Percentiles rank a stretch among this genome's conserved stretches.
Conservation (phyloP, 208 protist genomes). For the Acanthamoeba castellanii region DNA sequence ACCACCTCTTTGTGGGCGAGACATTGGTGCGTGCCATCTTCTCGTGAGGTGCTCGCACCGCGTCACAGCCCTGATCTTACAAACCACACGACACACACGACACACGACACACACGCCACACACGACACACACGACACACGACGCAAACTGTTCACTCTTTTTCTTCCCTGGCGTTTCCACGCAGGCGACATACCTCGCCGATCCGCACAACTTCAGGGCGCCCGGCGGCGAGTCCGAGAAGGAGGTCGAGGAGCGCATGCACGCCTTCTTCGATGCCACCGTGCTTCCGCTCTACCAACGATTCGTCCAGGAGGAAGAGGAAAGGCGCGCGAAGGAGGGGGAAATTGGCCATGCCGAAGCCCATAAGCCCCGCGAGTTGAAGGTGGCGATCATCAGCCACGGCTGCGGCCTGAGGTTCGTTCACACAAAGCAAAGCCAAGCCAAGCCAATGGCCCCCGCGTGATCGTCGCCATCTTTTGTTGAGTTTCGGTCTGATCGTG, state of each 20-base stretch:
- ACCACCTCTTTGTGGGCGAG: background rate
- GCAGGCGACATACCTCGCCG: background rate
- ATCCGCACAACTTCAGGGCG: background rate
- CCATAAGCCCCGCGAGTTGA: background rate
- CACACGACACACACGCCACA: background rate
- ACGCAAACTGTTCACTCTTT: background rate
- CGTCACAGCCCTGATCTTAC: too few relatives aligned
- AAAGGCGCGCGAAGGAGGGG: background rate
- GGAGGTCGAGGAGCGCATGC: conserved; percentile 58
- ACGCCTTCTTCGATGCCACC: background rate
- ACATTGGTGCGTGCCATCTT: background rate
- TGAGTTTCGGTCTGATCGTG: background rate
- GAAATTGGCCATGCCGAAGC: background rate
- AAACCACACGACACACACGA: too few relatives aligned
- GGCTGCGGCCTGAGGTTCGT: background rate
- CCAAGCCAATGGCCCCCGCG: too few relatives aligned
- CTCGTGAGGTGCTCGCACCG: too few relatives aligned
- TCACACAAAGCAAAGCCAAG: too few relatives aligned
- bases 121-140: too few relatives aligned
- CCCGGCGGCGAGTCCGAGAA: conserved; percentile 38
- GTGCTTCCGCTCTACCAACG: conserved; percentile 12
- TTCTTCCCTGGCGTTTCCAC: too few relatives aligned
- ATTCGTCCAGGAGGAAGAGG: background rate
- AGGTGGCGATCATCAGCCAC: conserved; percentile 15
- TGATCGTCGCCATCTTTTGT: background rate